Evolutionary conservation across 1,284 basidiomycete species (phyloP).

Genomic region (Trichosporon ovoides): DNA sequence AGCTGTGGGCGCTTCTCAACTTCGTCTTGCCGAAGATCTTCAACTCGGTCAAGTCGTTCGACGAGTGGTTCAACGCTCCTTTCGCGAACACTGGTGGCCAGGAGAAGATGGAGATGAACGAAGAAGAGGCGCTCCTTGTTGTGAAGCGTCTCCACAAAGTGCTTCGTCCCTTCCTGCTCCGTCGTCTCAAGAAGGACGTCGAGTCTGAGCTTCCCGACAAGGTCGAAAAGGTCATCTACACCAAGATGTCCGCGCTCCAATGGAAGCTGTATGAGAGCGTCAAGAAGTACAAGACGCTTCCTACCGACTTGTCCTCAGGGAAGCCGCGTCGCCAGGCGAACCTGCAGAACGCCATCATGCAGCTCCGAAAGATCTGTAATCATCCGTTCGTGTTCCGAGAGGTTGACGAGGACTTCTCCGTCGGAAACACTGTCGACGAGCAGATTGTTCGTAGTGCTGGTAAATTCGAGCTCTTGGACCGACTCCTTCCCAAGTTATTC

Average conservation of each 20-base stretch:
- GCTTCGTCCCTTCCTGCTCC: conserved; percentile 84
- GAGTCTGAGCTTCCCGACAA: conserved; percentile 97
- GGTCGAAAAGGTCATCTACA: conserved; percentile 98
- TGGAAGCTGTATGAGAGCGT: conserved; percentile 89
- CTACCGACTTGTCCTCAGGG: conserved; percentile 46
- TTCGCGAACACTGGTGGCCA: conserved; percentile 91
- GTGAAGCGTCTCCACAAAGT: conserved; percentile 98
- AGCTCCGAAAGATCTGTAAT: conserved; percentile 97
- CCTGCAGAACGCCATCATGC: conserved; percentile 97
- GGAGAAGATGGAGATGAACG: conserved; percentile 98
- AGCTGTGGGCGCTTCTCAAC: conserved; percentile 96
- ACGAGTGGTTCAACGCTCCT: conserved; percentile 99
- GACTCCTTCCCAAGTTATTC: conserved; percentile 93
- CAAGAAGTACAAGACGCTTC: conserved; percentile 62
- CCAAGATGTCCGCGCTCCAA: conserved; percentile 93
- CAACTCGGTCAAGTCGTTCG: conserved; percentile 99
- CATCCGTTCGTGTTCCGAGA: conserved; percentile 94
- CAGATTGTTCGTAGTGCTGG: conserved; percentile 82
- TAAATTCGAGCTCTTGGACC: conserved; percentile 91
- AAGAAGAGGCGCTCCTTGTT: conserved; percentile 98
- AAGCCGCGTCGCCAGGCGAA: conserved; percentile 35
- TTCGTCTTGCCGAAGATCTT: conserved; percentile 98
- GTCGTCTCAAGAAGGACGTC: conserved; percentile 98
- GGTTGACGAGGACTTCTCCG: conserved; percentile 61
- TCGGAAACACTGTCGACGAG: conserved; percentile 67